A percentile compares a stretch with the other conserved stretches of the same genome.
These are phyloP conservation scores for Prunus davidiana DNA, from an alignment of 306 rosid genomes.

Conservation along the genomic window DNA sequence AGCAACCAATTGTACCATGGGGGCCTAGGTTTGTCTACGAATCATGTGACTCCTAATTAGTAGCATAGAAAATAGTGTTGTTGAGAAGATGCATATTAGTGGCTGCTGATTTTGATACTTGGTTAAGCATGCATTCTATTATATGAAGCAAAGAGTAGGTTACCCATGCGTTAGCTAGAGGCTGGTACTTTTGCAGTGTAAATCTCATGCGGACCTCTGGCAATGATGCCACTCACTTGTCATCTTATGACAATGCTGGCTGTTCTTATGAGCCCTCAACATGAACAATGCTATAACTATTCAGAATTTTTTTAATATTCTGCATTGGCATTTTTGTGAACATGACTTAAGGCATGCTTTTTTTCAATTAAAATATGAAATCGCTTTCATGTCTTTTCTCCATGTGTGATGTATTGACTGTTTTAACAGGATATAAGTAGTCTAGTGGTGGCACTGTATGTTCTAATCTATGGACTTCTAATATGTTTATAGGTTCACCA, in stretches of 20 bases:
- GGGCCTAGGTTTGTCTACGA: slow-evolving; percentile 80
- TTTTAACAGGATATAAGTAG: slow-evolving; percentile 4
- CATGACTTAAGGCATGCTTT: neutral
- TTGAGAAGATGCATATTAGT: neutral
- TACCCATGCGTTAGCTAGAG: neutral
- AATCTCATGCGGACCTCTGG: neutral
- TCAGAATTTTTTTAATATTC: neutral
- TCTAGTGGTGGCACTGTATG: slow-evolving; percentile 5
- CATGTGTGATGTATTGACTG: neutral
- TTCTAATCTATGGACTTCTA: slow-evolving; percentile 22
- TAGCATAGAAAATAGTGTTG: neutral
- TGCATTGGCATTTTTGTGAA: neutral
- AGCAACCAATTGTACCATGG: slow-evolving; percentile 95
- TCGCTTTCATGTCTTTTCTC: neutral
- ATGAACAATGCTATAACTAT: neutral
- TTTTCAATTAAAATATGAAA: neutral
- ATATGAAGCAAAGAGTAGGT: neutral
- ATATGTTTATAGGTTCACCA: slow-evolving; percentile 70
- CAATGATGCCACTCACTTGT: neutral
- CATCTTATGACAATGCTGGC: neutral
- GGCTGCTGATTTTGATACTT: neutral
- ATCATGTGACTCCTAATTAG: slow-evolving; percentile 20
- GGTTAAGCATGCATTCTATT: slow-evolving; percentile 1
- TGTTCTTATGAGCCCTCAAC: neutral
- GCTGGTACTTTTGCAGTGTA: neutral